Evolutionary conservation across 495 filamentous ascomycete species (phyloP).

Genomic region (Penicillium mononematosum): DNA sequence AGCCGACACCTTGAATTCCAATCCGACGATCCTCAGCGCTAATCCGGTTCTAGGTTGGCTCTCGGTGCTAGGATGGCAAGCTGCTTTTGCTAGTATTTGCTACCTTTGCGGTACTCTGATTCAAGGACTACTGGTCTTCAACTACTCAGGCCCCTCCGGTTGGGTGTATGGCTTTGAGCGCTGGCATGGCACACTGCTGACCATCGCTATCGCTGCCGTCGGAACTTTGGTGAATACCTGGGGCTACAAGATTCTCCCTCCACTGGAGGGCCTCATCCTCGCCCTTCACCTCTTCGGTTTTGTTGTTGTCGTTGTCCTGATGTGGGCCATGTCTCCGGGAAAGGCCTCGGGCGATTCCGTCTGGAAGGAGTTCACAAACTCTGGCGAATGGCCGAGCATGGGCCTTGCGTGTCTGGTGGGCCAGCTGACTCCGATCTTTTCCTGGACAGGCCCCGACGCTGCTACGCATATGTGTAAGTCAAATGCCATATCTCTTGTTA

Average conservation of each 20-base stretch:
- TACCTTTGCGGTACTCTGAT: conserved; percentile 47
- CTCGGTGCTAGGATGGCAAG: conserved; percentile 49
- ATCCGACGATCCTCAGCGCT: background rate
- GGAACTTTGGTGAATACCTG: conserved; percentile 47
- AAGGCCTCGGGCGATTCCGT: conserved; percentile 30
- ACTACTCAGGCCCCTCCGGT: conserved; percentile 34
- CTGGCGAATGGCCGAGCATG: conserved; percentile 44
- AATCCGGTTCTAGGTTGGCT: conserved; percentile 41
- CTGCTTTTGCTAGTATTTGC: conserved; percentile 34
- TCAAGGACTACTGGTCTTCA: conserved; percentile 48
- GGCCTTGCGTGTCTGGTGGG: conserved; percentile 46
- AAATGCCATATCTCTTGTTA: background rate
- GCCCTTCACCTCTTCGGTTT: conserved; percentile 49
- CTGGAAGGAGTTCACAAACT: conserved; percentile 48
- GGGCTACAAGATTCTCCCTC: conserved; percentile 36
- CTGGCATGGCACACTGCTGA: conserved; percentile 45
- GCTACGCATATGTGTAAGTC: conserved; percentile 41
- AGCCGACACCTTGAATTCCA: background rate
- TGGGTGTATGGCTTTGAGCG: conserved; percentile 31
- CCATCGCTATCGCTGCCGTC: conserved; percentile 41
- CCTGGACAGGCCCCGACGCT: conserved; percentile 41
- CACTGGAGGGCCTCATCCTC: conserved; percentile 44
- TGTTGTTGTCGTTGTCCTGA: conserved; percentile 47
- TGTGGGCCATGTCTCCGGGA: conserved; percentile 46
- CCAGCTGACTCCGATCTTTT: conserved; percentile 41